These are phyloP conservation scores for Pseudozyma pruni DNA, from an alignment of 1,284 basidiomycete genomes.

Conservation along the genomic window DNA sequence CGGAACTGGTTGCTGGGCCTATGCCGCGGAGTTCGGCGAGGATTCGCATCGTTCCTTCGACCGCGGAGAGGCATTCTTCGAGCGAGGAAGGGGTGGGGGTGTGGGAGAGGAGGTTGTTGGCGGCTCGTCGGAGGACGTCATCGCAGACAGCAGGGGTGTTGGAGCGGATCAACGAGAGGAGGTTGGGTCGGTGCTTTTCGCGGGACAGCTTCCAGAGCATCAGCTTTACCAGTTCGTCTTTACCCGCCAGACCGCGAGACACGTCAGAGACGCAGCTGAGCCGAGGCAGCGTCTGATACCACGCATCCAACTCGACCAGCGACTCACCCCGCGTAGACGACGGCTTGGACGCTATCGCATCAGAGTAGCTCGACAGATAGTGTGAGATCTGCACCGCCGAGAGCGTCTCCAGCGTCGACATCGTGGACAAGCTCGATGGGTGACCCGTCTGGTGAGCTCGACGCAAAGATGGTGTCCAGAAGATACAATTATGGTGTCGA, in stretches of 20 bases:
- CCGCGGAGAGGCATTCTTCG: not conserved
- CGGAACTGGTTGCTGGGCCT: constrained; percentile 34
- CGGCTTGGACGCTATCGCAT: constrained; percentile 2
- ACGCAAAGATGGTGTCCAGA: too few species aligned
- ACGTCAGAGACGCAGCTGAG: not conserved
- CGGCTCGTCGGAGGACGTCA: not conserved
- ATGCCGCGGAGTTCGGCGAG: constrained; percentile 26
- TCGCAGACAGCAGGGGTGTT: constrained; percentile 7
- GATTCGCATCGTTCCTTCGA: constrained; percentile 16
- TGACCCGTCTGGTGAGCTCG: too few species aligned
- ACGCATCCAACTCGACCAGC: constrained; percentile 8
- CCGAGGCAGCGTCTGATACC: constrained; percentile 17
- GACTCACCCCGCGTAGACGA: not conserved
- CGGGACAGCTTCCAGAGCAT: constrained; percentile 40
- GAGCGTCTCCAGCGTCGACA: too few species aligned
- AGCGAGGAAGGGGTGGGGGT: not conserved
- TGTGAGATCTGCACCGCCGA: not conserved
- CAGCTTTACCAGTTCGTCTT: constrained; percentile 15
- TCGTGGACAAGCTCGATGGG: too few species aligned
- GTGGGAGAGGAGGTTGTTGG: constrained; percentile 1
- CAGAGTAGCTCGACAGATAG: constrained; percentile 5
- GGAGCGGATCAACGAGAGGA: constrained; percentile 14
- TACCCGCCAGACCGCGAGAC: not conserved
- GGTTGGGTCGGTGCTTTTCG: constrained; percentile 29
- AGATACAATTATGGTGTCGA: too few species aligned